Evolutionary conservation across 139 green algal genomes (phyloP).

Genomic region (Chlorella sp.): DNA sequence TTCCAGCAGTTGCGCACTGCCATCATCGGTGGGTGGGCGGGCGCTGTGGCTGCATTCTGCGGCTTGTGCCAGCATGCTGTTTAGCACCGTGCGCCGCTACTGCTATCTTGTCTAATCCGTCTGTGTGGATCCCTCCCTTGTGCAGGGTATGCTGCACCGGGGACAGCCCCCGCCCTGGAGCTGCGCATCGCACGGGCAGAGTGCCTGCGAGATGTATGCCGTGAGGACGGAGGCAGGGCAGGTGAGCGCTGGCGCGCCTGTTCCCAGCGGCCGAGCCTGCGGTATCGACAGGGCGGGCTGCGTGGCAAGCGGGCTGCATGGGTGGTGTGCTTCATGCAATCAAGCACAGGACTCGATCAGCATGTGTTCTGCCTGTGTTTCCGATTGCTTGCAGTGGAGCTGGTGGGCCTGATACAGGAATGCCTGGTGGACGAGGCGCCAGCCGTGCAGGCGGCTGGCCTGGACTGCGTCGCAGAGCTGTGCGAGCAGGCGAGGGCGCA

Average conservation of each 20-base stretch:
- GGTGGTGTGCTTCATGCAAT: too few species aligned
- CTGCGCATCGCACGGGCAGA: slow-evolving; percentile 47
- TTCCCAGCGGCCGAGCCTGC: too few species aligned
- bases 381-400: slow-evolving; percentile 6
- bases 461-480: slow-evolving; percentile 42
- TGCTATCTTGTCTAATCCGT: not conserved
- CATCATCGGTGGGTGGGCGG: slow-evolving; percentile 7
- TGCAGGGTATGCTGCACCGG: slow-evolving; percentile 20
- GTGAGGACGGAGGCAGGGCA: slow-evolving; percentile 30
- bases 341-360: too few species aligned
- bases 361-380: too few species aligned
- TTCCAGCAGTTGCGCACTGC: slow-evolving; percentile 32
- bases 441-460: slow-evolving; percentile 35
- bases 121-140: not conserved
- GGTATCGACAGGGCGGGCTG: too few species aligned
- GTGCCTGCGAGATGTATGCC: slow-evolving; percentile 34
- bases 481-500: too few species aligned
- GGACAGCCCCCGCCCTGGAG: not conserved
- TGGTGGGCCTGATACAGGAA: slow-evolving; percentile 35
- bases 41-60: slow-evolving; percentile 23
- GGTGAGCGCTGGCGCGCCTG: too few species aligned
- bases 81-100: not conserved
- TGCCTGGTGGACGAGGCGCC: slow-evolving; percentile 37
- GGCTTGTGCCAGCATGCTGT: slow-evolving; percentile 1
- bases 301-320: too few species aligned